Base-by-base conservation (phyloP, 2,329 filamentous ascomycete genomes). In the Parastagonospora nodorum region DNA sequence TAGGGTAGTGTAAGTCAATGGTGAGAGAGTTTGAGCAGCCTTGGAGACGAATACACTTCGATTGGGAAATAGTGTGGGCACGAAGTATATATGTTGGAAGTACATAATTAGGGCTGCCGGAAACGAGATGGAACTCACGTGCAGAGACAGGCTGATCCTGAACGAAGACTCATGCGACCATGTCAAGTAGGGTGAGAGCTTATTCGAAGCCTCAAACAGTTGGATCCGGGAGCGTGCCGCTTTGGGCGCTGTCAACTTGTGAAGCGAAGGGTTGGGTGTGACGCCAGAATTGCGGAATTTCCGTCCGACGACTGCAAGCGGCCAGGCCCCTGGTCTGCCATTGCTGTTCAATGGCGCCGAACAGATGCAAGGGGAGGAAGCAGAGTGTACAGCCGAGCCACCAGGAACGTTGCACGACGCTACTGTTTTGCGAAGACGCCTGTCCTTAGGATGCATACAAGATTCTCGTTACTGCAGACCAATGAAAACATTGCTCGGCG, bases 211-310 rank as follows among this genome's bases (percentile, higher is more conserved):
- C 67, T 72, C 70, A 73, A 71, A 72, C 71, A 66, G 63, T 61
- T 71, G 69, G 68, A 64, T 61, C 66, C 71, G 71, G 69, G 67
- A 67, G 65, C 53, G 60, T 65, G 63, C 71, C 69, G 69, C 63
- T 70, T 73, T 69, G 66, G 70, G 68, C 60, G 68, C 67, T 70
- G 66, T 72, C 68, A 72, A 64, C 57, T 50, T 67, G 61, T 69
- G 65, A 71, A 69, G 67, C 68, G 67, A 71, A 66, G 61, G 59
- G 60, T 58, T 61, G 67, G 60, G 57, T 66, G 67, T 63, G 66
- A 71, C 67, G 68, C 63, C 61, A 60, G 54, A 61, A 53, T 24
- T 55, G 60, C 66, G 65, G 61, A 61, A 60, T 58, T 63, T 59
- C 60, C 57, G 59, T 61, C 60, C 63, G 55, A 63, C 55, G 51